A percentile compares a stretch with the other conserved stretches of the same genome.
These are phyloP conservation scores for Ogataea sp. DNA, from an alignment of 805 yeast species.

Conservation along the genomic window DNA sequence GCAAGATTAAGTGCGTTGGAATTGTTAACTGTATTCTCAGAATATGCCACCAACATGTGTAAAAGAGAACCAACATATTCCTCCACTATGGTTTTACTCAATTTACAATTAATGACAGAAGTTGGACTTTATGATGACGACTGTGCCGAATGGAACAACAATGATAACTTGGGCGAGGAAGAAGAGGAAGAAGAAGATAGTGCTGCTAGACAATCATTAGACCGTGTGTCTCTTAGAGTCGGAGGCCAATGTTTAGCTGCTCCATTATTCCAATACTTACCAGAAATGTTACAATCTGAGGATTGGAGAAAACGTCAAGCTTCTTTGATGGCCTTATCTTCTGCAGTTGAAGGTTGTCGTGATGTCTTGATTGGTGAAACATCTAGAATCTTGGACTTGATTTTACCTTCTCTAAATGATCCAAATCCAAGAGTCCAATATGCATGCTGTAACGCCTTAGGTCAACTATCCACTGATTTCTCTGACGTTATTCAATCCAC, in stretches of 20 bases:
- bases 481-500: constrained; percentile 82
- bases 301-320: constrained; percentile 96
- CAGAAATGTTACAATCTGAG: constrained; percentile 67
- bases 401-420: constrained; percentile 78
- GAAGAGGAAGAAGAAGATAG: constrained; percentile 85
- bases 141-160: constrained; percentile 66
- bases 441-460: constrained; percentile 94
- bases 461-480: constrained; percentile 95
- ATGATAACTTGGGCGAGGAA: constrained; percentile 71
- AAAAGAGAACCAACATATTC: constrained; percentile 68
- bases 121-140: constrained; percentile 83
- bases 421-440: constrained; percentile 92
- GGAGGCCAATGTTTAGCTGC: constrained; percentile 80
- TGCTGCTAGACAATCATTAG: constrained; percentile 92
- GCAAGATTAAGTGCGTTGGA: constrained; percentile 87
- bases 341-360: constrained; percentile 96
- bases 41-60: constrained; percentile 94
- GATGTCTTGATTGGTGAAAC: constrained; percentile 80
- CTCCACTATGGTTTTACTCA: constrained; percentile 59
- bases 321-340: constrained; percentile 91
- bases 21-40: constrained; percentile 82
- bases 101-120: constrained; percentile 84
- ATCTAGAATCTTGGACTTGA: constrained; percentile 73
- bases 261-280: constrained; percentile 80
- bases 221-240: constrained; percentile 76